These are phyloP conservation scores for Pyrrhoderma noxium DNA, from an alignment of 1,284 basidiomycete species.

Conservation along the genomic window DNA sequence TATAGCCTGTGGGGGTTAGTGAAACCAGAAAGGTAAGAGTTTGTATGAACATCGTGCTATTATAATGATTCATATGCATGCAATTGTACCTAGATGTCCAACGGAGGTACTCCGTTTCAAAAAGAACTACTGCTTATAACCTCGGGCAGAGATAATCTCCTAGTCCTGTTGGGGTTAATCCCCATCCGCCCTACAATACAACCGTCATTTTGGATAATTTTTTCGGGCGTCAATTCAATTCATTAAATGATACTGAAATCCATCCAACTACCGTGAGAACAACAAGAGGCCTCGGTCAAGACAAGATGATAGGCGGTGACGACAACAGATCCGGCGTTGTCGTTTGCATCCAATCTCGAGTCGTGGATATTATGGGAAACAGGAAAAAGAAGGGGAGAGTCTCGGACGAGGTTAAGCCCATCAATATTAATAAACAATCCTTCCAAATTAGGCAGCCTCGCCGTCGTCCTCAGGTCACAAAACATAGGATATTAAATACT, in stretches of 20 bases:
- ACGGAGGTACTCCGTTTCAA: slow-evolving; percentile 64
- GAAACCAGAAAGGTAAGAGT: slow-evolving; percentile 47
- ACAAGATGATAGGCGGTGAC: no score
- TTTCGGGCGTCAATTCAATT: slow-evolving; percentile 75
- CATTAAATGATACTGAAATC: slow-evolving; percentile 71
- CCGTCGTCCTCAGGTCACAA: no score
- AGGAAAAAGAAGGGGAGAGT: no score
- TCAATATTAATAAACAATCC: no score
- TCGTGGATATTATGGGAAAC: no score
- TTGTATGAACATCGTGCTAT: slow-evolving; percentile 10
- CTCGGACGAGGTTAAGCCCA: no score
- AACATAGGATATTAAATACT: no score
- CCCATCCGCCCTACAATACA: slow-evolving; percentile 50
- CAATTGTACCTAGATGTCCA: slow-evolving; percentile 55
- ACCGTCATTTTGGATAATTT: slow-evolving; percentile 64
- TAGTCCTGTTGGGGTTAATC: slow-evolving; percentile 64
- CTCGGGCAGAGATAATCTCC: slow-evolving; percentile 56
- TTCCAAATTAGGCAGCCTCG: no score
- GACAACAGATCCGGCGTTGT: no score
- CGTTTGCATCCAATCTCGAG: no score
- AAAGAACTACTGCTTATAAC: slow-evolving; percentile 58
- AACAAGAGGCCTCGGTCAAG: no score
- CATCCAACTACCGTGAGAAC: slow-evolving; percentile 58
- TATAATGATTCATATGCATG: background rate
- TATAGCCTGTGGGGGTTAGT: slow-evolving; percentile 34